A percentile compares a stretch with the other conserved stretches of the same genome.
Conservation (phyloP, 2,329 filamentous ascomycete genomes). For the Ilyonectria mors-panacis region DNA sequence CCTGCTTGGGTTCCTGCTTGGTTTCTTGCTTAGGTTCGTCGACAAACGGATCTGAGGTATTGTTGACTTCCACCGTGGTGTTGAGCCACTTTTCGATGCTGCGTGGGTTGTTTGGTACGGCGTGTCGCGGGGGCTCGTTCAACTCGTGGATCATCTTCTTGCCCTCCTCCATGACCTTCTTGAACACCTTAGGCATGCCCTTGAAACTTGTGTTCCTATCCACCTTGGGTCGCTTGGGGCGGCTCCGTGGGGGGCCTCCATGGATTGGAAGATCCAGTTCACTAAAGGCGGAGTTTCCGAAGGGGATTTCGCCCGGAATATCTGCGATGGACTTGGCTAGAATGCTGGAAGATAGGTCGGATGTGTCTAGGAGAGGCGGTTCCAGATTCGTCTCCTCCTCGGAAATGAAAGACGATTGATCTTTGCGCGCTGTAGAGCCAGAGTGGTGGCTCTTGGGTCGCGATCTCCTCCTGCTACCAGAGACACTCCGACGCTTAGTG, state of each 20-base stretch:
- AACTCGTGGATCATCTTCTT: slow-evolving; percentile 76
- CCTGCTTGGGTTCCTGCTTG: neutral
- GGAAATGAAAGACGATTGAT: slow-evolving; percentile 48
- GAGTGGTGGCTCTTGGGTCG: slow-evolving; percentile 46
- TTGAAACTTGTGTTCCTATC: slow-evolving; percentile 72
- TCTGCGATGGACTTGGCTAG: slow-evolving; percentile 70
- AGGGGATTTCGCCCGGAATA: slow-evolving; percentile 70
- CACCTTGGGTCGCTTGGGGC: slow-evolving; percentile 59
- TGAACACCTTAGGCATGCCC: slow-evolving; percentile 73
- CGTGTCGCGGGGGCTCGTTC: slow-evolving; percentile 68
- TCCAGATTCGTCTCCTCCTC: slow-evolving; percentile 50
- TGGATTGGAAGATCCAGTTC: slow-evolving; percentile 71
- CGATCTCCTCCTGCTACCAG: slow-evolving; percentile 45
- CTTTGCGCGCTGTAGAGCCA: slow-evolving; percentile 41
- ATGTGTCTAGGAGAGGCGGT: slow-evolving; percentile 45
- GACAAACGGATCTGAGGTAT: slow-evolving; percentile 75
- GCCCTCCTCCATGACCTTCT: slow-evolving; percentile 74
- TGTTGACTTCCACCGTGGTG: slow-evolving; percentile 68
- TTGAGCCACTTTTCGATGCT: slow-evolving; percentile 78
- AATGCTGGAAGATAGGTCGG: slow-evolving; percentile 55
- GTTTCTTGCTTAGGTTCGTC: slow-evolving; percentile 53
- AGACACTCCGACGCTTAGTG: slow-evolving; percentile 52
- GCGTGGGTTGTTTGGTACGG: slow-evolving; percentile 68
- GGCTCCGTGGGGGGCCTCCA: slow-evolving; percentile 61
- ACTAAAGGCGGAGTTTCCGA: slow-evolving; percentile 77